Percentiles rank a stretch among this genome's conserved stretches.
Evolutionary conservation across 192 early-diverging fungal species (phyloP).

Genomic region (Coemansia sp.): DNA sequence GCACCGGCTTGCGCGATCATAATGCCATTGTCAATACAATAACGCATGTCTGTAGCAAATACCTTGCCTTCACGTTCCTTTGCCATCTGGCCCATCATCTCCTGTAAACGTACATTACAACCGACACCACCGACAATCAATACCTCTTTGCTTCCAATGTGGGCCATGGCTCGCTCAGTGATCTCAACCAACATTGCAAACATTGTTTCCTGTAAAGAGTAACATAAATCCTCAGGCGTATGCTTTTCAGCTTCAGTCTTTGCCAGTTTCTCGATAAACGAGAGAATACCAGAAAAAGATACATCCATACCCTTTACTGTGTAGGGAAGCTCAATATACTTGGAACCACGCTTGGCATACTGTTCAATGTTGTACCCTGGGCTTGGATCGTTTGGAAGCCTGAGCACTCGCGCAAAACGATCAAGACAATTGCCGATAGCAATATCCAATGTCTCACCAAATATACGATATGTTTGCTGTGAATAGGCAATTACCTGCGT

Average conservation of each 20-base stretch:
- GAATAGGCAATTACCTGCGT: slow-evolving; percentile 99
- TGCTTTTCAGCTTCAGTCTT: slow-evolving; percentile 59
- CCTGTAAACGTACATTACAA: slow-evolving; percentile 90
- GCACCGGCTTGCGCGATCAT: slow-evolving; percentile 99
- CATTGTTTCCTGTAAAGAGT: slow-evolving; percentile 91
- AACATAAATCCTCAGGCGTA: slow-evolving; percentile 92
- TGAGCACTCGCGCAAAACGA: slow-evolving; percentile 92
- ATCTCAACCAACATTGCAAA: slow-evolving; percentile 99
- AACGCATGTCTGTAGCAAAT: slow-evolving; percentile 96
- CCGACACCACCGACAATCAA: slow-evolving; percentile 97
- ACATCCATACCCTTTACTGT: slow-evolving; percentile 99
- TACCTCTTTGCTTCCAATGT: slow-evolving; percentile 87
- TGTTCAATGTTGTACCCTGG: slow-evolving; percentile 99
- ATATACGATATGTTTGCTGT: slow-evolving; percentile 89
- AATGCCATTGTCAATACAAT: slow-evolving; percentile 97
- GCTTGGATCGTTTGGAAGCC: slow-evolving; percentile 91
- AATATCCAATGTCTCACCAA: slow-evolving; percentile 98
- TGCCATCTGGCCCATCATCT: slow-evolving; percentile 98
- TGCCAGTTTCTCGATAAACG: slow-evolving; percentile 77
- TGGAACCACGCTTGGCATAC: slow-evolving; percentile 83
- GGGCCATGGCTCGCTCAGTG: slow-evolving; percentile 98
- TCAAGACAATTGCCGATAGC: slow-evolving; percentile 98
- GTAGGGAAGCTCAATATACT: slow-evolving; percentile 89
- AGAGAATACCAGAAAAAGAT: slow-evolving; percentile 94
- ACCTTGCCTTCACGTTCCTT: slow-evolving; percentile 79